These are phyloP conservation scores for Juncus inflexus DNA, from an alignment of 176 grass and related monocot species.

Conservation along the genomic window DNA sequence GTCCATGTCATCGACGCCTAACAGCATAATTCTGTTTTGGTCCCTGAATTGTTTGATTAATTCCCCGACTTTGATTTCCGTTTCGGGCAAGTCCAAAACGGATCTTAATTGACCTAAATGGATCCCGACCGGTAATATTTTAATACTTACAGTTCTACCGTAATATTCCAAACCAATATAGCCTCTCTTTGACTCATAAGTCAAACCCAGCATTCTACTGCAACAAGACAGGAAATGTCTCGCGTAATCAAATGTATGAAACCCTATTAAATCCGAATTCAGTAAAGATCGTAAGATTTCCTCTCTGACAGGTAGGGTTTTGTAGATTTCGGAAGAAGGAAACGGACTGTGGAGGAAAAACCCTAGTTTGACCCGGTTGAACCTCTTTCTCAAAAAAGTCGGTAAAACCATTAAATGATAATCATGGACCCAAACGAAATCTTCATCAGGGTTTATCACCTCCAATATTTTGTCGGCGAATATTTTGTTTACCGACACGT, in stretches of 20 bases:
- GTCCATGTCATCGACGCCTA: constrained; percentile 94
- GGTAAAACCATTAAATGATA: constrained; percentile 94
- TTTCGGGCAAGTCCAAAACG: constrained; percentile 55
- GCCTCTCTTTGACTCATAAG: constrained; percentile 81
- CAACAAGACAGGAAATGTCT: constrained; percentile 88
- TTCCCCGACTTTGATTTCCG: constrained; percentile 54
- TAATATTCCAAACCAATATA: constrained; percentile 89
- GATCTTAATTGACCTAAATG: constrained; percentile 70
- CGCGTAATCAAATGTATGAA: constrained; percentile 93
- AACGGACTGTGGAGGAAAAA: constrained; percentile 95
- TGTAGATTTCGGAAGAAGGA: constrained; percentile 81
- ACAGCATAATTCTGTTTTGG: constrained; percentile 40
- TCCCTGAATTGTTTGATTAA: constrained; percentile 67
- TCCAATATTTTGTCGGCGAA: constrained; percentile 91
- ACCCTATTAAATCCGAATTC: constrained; percentile 83
- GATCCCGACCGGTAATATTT: constrained; percentile 82
- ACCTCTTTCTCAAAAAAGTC: constrained; percentile 73
- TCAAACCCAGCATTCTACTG: constrained; percentile 82
- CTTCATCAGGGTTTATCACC: constrained; percentile 90
- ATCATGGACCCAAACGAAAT: constrained; percentile 91
- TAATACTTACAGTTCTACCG: constrained; percentile 81
- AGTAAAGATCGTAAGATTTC: constrained; percentile 72
- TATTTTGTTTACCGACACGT: constrained; percentile 93
- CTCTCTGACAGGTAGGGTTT: constrained; percentile 70
- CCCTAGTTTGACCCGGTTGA: constrained; percentile 73